These are phyloP conservation scores for Mycothermus thermophilus DNA, from an alignment of 495 filamentous ascomycete genomes.

Conservation along the genomic window DNA sequence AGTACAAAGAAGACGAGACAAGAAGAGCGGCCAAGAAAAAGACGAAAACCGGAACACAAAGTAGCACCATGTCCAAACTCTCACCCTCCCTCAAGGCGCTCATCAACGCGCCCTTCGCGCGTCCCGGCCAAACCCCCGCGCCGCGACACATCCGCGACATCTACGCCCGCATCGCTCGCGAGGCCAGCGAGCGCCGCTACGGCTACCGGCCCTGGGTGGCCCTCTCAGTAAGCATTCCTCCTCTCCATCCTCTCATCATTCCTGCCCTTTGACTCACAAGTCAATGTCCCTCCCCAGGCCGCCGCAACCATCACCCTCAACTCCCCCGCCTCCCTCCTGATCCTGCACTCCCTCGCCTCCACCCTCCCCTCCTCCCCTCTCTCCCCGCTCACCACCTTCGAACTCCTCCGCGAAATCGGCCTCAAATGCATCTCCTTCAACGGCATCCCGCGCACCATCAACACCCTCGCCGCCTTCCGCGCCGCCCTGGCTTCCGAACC, in stretches of 20 bases:
- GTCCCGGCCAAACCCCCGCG: constrained; percentile 51
- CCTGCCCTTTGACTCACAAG: too few species aligned
- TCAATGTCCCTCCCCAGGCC: constrained; percentile 10
- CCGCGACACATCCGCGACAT: constrained; percentile 44
- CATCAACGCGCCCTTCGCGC: constrained; percentile 53
- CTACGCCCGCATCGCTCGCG: constrained; percentile 44
- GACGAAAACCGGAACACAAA: neutral
- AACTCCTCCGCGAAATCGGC: constrained; percentile 65
- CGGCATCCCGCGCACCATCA: constrained; percentile 70
- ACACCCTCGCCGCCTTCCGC: constrained; percentile 56
- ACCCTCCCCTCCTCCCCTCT: constrained; percentile 14
- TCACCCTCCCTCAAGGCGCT: constrained; percentile 54
- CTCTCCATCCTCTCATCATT: neutral
- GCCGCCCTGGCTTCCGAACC: constrained; percentile 37
- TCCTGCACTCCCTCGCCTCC: constrained; percentile 37
- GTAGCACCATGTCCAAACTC: constrained; percentile 49
- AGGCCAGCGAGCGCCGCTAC: constrained; percentile 39
- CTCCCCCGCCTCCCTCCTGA: constrained; percentile 20
- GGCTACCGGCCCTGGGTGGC: constrained; percentile 50
- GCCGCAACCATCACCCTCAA: constrained; percentile 27
- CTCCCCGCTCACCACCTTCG: constrained; percentile 43
- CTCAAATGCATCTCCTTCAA: constrained; percentile 79
- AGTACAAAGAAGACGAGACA: neutral
- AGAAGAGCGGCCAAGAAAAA: neutral
- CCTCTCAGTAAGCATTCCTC: constrained; percentile 37